Conservation (phyloP, 2,329 filamentous ascomycete species). For the Colletotrichum somersetense region DNA sequence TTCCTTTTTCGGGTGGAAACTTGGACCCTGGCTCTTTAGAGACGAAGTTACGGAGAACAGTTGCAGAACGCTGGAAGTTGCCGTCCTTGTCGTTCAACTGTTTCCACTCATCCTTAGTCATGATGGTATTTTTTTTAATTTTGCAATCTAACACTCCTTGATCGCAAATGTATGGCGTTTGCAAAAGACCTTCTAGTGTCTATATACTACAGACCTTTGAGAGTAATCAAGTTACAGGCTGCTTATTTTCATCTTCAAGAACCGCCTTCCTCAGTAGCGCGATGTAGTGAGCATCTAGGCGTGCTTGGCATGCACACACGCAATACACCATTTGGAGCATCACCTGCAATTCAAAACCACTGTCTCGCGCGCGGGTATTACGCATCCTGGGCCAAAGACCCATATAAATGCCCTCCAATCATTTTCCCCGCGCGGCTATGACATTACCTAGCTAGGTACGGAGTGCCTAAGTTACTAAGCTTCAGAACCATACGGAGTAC, state of each 20-base stretch:
- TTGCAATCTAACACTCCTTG: neutral
- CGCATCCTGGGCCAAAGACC: neutral
- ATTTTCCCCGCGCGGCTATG: neutral
- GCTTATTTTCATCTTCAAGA: neutral
- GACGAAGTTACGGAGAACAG: slow-evolving; percentile 77
- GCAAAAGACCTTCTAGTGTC: neutral
- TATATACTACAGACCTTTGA: neutral
- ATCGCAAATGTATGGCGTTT: no score
- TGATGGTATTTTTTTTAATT: neutral
- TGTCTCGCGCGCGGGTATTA: slow-evolving; percentile 5
- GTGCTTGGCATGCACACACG: neutral
- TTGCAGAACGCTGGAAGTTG: neutral
- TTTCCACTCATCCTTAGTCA: neutral
- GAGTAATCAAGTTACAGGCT: neutral
- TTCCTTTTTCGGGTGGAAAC: slow-evolving; percentile 86
- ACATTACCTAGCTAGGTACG: neutral
- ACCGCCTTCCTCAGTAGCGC: neutral
- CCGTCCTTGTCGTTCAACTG: neutral
- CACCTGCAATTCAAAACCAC: neutral
- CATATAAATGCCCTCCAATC: no score
- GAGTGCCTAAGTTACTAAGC: neutral
- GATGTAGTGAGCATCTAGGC: no score
- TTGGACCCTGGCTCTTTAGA: slow-evolving; percentile 77
- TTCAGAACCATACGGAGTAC: no score
- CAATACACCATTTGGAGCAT: neutral